Evolutionary conservation across 2,329 filamentous ascomycete species (phyloP), one percentile per base, ranked within the genome.

Genomic region (Fusarium azukiicola): DNA sequence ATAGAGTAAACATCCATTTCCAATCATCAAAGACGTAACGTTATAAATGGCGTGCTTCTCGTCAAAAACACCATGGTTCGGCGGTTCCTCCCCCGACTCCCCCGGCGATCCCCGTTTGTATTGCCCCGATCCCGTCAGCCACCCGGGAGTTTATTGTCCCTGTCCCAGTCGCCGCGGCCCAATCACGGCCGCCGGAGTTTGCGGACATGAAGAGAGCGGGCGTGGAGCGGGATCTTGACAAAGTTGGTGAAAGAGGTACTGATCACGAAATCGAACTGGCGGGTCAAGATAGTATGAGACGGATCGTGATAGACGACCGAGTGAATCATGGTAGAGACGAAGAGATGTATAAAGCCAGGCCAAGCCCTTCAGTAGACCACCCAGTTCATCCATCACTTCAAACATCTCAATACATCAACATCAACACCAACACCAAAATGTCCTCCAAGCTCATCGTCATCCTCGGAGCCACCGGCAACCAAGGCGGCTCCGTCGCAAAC

Each of bases 391-490:
- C 61, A 46, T 10, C n/a, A 64, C 40, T 19, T 46, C 42, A 64
- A 12, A 46, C 3, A 69, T 46, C 49, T 16, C 50, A 46, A 32
- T 5, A 21, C n/a, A 47, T 21, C 21, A 4, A 40, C 27, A 64
- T 23, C 61, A 38, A 5, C 27, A 13, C 27, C 27, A 32, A 32
- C 27, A 32, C 27, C 5, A 61, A 7, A 12, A 75, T 81, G 79
- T 64, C 77, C 21, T 71, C 71, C 1, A 81, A 79, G 46, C 40
- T 79, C 32, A 79, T 81, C 3, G 73, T 67, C 6, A 38, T 81
- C 6, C 47, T 81, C 6, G 79, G 79, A 0, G 77, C 79, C 17
- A 81, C 79, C 3, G 79, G 79, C 0, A 80, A 79, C 19, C 79
- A 81, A 56, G 79, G 79, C 3, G 79, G 77, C 10, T 78, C 77